A percentile compares a stretch with the other conserved stretches of the same genome.
These are phyloP conservation scores for Colletotrichum orchidophilum DNA, from an alignment of 2,329 filamentous ascomycete species.

Conservation along the genomic window DNA sequence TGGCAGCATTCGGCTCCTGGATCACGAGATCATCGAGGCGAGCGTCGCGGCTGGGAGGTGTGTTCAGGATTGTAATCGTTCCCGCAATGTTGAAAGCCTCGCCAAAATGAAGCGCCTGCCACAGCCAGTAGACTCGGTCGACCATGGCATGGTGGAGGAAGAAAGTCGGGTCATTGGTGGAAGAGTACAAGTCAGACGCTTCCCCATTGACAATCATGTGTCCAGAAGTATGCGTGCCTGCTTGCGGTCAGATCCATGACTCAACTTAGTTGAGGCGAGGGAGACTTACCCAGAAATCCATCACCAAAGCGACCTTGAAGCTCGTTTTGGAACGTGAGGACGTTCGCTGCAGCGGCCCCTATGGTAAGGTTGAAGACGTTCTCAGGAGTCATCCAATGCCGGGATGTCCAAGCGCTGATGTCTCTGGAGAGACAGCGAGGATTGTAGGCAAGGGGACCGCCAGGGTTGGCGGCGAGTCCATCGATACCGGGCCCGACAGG, in stretches of 20 bases:
- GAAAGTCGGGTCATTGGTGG: conserved; percentile 39
- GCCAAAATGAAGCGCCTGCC: conserved; percentile 37
- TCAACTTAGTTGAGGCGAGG: not conserved
- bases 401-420: conserved; percentile 36
- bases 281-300: conserved; percentile 38
- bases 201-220: conserved; percentile 41
- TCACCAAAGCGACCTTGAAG: conserved; percentile 42
- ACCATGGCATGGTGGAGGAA: conserved; percentile 39
- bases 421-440: conserved; percentile 44
- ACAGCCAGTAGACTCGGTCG: conserved; percentile 40
- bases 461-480: conserved; percentile 37
- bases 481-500: conserved; percentile 37
- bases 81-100: conserved; percentile 35
- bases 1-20: conserved; percentile 38
- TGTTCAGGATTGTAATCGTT: conserved; percentile 34
- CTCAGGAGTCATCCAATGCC: conserved; percentile 34
- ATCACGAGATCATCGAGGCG: conserved; percentile 38
- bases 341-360: conserved; percentile 37
- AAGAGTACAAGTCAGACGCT: conserved; percentile 39
- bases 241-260: not conserved
- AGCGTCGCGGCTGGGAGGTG: conserved; percentile 36
- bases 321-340: conserved; percentile 45
- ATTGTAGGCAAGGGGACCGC: conserved; percentile 35
- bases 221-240: conserved; percentile 36
- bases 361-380: conserved; percentile 37